Base-by-base conservation (phyloP, 768 basidiomycete genomes). In the Termitomyces sp. region DNA sequence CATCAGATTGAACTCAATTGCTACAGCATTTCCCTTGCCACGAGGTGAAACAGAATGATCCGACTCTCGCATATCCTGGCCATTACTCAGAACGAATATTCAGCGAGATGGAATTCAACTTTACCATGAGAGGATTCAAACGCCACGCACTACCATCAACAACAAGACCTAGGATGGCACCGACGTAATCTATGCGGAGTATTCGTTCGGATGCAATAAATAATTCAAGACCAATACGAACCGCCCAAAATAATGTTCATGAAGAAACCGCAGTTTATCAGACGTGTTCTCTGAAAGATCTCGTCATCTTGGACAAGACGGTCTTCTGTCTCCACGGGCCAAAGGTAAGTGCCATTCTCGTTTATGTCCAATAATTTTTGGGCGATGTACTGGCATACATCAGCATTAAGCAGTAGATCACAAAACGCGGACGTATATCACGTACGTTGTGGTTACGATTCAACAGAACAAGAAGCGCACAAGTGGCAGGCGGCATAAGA, bases 21-120 rank as follows among this genome's bases (percentile, higher is more conserved):
- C 88, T 55, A 83, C 81, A 37, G 81, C 83, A 62, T 92, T 92
- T 48, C 90, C 90, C 65, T 84, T 72, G 37, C 90, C 90, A 10
- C 82, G 78, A 37, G 82, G 79, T 14, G 78, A 70, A 53, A 87
- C 66, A 0, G 72, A 71, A 58, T 88, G 87, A 56, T 73, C 63
- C 0, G 63, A 10, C 26, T 77, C 77, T 45, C 88, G 78, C 56
- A 77, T 78, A 10, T 70, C 56, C 85, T 87, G 45, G 8, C 56
- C 22, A 38, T 45, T n/a, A 30, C 53, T 15, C 50, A 51, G 26
- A 24, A n/a, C 12, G 6, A 5, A 6, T 11, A 12, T 11, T 6
- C 44, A 35, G 10, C 15, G 44, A n/a, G 40, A 52, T 34, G 12
- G 11, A 47, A 50, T 19, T n/a, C 2, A 58, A 70, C 24, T 17